These are phyloP conservation scores for Gossypium raimondii DNA, from an alignment of 345 rosid genomes.

Conservation along the genomic window DNA sequence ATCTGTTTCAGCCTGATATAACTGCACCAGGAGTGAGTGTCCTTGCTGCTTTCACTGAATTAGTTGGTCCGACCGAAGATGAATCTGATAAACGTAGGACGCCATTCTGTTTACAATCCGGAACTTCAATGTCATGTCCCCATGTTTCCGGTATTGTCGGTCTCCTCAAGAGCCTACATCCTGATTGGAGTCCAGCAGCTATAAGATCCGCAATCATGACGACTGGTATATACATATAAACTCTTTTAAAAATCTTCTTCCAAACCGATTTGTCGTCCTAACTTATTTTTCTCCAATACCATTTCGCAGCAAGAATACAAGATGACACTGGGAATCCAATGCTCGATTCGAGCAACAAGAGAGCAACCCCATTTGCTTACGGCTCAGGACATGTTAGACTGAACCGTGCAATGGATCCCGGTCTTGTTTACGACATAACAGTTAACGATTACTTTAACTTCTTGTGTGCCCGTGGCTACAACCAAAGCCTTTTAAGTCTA, in stretches of 20 bases:
- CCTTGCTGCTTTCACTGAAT: conserved; percentile 38
- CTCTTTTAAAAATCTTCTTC: neutral
- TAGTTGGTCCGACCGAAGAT: conserved; percentile 16
- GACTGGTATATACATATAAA: conserved; percentile 20
- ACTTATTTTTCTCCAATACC: neutral
- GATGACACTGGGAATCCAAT: conserved; percentile 24
- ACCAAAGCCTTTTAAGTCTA: conserved; percentile 3
- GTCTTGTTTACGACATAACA: conserved; percentile 43
- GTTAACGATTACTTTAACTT: conserved; percentile 37
- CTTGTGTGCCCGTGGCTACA: conserved; percentile 39
- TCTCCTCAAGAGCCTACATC: conserved; percentile 42
- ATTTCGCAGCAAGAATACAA: conserved; percentile 28
- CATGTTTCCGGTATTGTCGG: conserved; percentile 49
- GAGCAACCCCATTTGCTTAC: conserved; percentile 46
- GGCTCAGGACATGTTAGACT: conserved; percentile 52
- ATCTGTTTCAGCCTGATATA: conserved; percentile 43
- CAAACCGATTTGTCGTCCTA: neutral
- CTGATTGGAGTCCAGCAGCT: conserved; percentile 49
- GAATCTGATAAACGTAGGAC: conserved; percentile 25
- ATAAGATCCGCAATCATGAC: conserved; percentile 51
- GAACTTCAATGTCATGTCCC: conserved; percentile 60
- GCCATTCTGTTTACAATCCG: conserved; percentile 29
- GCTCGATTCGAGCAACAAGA: conserved; percentile 12
- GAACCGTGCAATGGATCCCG: conserved; percentile 44
- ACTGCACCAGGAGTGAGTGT: conserved; percentile 51